These are phyloP conservation scores for Leucocoprinus birnbaumii DNA, from an alignment of 768 basidiomycete species.

Conservation along the genomic window DNA sequence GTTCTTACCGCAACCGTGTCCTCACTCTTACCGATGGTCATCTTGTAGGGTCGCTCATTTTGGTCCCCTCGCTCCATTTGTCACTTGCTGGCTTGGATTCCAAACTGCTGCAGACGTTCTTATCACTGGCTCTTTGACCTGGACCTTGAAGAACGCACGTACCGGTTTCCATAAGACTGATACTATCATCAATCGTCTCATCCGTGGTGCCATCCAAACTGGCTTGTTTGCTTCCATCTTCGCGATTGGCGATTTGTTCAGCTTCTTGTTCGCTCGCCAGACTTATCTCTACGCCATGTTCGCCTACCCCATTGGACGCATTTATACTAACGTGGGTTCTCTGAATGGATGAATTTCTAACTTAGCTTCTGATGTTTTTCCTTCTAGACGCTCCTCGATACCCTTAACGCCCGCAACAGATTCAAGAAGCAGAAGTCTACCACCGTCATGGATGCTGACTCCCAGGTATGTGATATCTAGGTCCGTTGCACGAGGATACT, in stretches of 20 bases:
- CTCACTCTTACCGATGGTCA: slow-evolving; percentile 20
- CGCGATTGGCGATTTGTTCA: slow-evolving; percentile 47
- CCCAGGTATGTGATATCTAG: slow-evolving; percentile 17
- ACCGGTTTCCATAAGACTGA: slow-evolving; percentile 54
- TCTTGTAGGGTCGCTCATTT: slow-evolving; percentile 33
- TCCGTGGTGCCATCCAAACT: slow-evolving; percentile 53
- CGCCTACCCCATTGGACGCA: slow-evolving; percentile 31
- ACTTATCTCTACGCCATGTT: slow-evolving; percentile 34
- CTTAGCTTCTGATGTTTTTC: no score
- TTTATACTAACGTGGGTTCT: slow-evolving; percentile 47
- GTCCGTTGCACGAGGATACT: not conserved
- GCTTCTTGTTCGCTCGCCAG: slow-evolving; percentile 31
- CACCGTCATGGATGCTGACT: slow-evolving; percentile 24
- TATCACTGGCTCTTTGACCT: slow-evolving; percentile 28
- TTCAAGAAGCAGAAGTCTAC: slow-evolving; percentile 20
- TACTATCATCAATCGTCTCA: slow-evolving; percentile 48
- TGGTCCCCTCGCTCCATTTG: slow-evolving; percentile 26
- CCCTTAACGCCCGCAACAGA: slow-evolving; percentile 27
- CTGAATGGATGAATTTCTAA: slow-evolving; percentile 3
- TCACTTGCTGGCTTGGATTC: slow-evolving; percentile 33
- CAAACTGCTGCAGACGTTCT: slow-evolving; percentile 37
- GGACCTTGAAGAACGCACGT: slow-evolving; percentile 32
- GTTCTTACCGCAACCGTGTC: slow-evolving; percentile 14
- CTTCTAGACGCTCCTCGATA: slow-evolving; percentile 39
- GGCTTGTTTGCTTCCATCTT: slow-evolving; percentile 51